Percentiles rank a stretch among this genome's conserved stretches.
These are phyloP conservation scores for Globisporangium heterothallicum DNA, from an alignment of 352 stramenopile genomes.

Conservation along the genomic window DNA sequence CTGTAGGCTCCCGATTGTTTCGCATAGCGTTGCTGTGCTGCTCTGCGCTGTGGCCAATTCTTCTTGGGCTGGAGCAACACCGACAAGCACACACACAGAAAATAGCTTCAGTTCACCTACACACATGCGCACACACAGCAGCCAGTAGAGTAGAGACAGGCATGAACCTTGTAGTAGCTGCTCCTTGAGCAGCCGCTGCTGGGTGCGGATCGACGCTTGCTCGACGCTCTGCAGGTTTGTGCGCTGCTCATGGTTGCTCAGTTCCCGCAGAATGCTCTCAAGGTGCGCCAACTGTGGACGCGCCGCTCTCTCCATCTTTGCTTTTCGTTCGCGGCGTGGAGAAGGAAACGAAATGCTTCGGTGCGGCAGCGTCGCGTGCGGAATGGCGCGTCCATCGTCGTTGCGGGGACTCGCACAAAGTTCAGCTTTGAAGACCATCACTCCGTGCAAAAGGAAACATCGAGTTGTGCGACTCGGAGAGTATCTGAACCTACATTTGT, in stretches of 20 bases:
- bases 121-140: too few species aligned
- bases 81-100: not conserved
- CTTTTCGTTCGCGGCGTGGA: not conserved
- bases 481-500: not conserved
- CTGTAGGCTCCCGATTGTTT: conserved; percentile 51
- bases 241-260: conserved; percentile 45
- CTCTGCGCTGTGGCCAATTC: conserved; percentile 37
- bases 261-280: conserved; percentile 47
- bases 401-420: not conserved
- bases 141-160: too few species aligned
- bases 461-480: not conserved
- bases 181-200: conserved; percentile 51
- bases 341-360: too few species aligned
- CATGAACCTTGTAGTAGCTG: conserved; percentile 41
- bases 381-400: not conserved
- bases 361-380: not conserved
- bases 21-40: conserved; percentile 47
- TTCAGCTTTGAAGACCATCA: conserved; percentile 13
- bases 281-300: conserved; percentile 32
- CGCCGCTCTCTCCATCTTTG: conserved; percentile 3
- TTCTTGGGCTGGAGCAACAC: conserved; percentile 36
- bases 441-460: conserved; percentile 2
- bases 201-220: conserved; percentile 31
- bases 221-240: conserved; percentile 39
- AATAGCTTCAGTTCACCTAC: not conserved